Evolutionary conservation across 139 green algal species (phyloP).

Genomic region (Marvania coccoides): DNA sequence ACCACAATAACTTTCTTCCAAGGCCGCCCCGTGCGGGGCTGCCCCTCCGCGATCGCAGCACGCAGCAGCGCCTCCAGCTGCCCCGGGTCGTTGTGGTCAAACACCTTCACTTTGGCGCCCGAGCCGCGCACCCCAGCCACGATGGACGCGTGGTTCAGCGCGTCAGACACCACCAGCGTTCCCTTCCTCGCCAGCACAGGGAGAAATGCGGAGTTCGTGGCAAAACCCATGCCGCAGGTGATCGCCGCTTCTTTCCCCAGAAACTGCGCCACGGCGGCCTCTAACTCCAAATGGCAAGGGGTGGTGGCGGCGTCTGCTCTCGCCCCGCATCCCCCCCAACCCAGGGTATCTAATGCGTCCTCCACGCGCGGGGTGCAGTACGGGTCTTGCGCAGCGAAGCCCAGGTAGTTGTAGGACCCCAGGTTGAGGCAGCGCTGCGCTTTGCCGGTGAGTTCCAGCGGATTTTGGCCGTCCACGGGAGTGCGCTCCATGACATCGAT

Average conservation of each 20-base stretch:
- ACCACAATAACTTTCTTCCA: constrained; percentile 98
- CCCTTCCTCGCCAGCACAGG: constrained; percentile 77
- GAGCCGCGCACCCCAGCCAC: constrained; percentile 72
- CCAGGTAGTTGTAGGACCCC: constrained; percentile 98
- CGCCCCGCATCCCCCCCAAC: constrained; percentile 54
- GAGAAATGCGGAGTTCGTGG: constrained; percentile 90
- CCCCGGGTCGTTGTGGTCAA: constrained; percentile 79
- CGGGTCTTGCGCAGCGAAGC: constrained; percentile 80
- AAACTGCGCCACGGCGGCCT: constrained; percentile 75
- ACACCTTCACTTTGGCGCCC: constrained; percentile 84
- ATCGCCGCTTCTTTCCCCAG: constrained; percentile 82
- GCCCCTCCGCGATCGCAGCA: constrained; percentile 76
- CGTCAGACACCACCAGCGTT: constrained; percentile 86
- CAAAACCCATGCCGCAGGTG: constrained; percentile 97
- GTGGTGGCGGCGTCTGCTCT: constrained; percentile 61
- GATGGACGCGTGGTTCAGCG: constrained; percentile 95
- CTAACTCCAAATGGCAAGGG: constrained; percentile 69
- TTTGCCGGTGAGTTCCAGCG: constrained; percentile 51
- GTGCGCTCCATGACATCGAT: constrained; percentile 85
- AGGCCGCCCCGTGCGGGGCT: constrained; percentile 79
- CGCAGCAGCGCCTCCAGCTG: constrained; percentile 86
- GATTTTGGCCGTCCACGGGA: constrained; percentile 40
- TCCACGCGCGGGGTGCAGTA: constrained; percentile 91
- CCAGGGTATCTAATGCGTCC: constrained; percentile 47
- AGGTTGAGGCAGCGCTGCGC: constrained; percentile 82